Evolutionary conservation across 345 rosid species (phyloP), one percentile per base, ranked within the genome.

Genomic region (Eutrema heterophyllum): DNA sequence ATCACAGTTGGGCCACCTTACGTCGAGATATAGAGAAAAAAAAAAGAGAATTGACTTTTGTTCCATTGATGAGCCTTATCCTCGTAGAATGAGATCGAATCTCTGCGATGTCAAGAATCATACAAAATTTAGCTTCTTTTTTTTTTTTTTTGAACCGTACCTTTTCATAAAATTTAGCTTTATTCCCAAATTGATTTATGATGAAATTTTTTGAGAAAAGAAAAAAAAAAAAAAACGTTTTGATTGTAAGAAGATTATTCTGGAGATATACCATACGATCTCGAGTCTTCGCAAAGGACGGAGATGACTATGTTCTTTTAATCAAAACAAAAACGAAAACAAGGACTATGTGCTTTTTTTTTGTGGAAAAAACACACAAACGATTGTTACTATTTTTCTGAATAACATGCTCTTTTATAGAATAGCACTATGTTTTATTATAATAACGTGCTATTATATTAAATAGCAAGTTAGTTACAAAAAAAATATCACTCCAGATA

Each of bases 41-140:
- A 13, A 43, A 14, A 14, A 14, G 14, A 5, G 33, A 30, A 30
- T 38, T 54, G 13, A 8, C 7, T 32, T 56, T 27, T 45, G 7
- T 57, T 66, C 52, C 36, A 12, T 15, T 16, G 7, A 72, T 54
- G 39, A 30, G 64, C 7, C 33, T 40, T 74, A 67, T 67, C 73
- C 9, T 58, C 12, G 32, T 51, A 70, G 49, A 68, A 39, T 68
- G 51, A 52, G 24, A 68, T 61, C 70, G 46, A 51, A 75, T 68
- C 10, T 68, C 39, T 32, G 41, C 8, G 41, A 61, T 68, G 64
- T 68, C 64, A 75, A 68, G 64, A 68, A 68, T 68, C 73, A 33
- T 4, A 61, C 35, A 50, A 6, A 29, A 3, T 27, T 44, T 48
- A 45, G 6, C 79, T 69, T 76, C n/a, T n/a, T n/a, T n/a, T n/a